Base-by-base conservation (phyloP, 345 rosid species). In the Hibiscus syriacus region DNA sequence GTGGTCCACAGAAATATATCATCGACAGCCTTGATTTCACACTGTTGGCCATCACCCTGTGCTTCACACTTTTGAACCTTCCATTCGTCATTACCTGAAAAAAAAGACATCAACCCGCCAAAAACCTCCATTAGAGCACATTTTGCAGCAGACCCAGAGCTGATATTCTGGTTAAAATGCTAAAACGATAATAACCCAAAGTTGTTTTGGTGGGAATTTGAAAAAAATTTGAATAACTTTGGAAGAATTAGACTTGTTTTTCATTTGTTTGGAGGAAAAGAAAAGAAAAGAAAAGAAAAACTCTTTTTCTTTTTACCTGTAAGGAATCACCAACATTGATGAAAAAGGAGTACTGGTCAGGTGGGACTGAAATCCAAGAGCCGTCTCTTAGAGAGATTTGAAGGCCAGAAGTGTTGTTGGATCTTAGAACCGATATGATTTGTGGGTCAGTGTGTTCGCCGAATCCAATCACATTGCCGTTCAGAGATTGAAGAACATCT, bases 401-500 rank as follows among this genome's bases (percentile, higher is more conserved):
- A 58, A 92, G 86, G 52, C 98, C 98, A 66, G 84, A 80, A 16
- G 82, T 89, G 78, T 85, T 88, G 77, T 92, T 92, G 73, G 98
- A 92, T 73, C 92, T 80, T 14, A 92, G 67, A 43, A 88, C 79
- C 16, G 98, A 90, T 49, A 92, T 71, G 78, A 92, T 87, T 45
- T 92, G 98, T 69, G 97, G 98, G 80, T 92, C 98, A 8, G 97
- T 86, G 69, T 92, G 96, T 73, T 88, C 98, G 0, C 97, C 97
- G 56, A 92, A 84, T 17, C 97, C 97, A 25, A 88, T 81, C 72
- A 71, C 72, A 71, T 73, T 70, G 59, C 50, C 59, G n/a, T 43
- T 65, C 63, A 72, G 29, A 57, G 57, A 22, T 9, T 58, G 70
- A 49, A 49, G 13, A 34, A 34, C 49, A 41, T 71, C 76, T 0